Conservation (phyloP, 352 stramenopile species). For the Phytophthora vignae region DNA sequence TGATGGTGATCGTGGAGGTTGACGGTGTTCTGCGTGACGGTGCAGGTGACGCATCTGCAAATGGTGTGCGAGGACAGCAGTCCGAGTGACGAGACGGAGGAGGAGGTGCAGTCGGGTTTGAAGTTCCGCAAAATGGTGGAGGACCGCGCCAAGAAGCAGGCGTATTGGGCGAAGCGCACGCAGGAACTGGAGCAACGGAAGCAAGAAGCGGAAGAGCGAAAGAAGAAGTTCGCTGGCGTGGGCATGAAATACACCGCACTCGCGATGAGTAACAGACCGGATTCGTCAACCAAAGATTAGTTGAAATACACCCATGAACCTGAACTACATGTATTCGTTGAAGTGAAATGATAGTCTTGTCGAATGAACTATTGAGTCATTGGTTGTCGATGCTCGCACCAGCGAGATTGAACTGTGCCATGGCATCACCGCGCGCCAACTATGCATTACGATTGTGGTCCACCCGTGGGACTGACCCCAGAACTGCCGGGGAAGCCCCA, state of each 20-base stretch:
- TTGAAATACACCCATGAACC: slow-evolving; percentile 1
- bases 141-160: slow-evolving; percentile 80
- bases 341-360: neutral
- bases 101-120: slow-evolving; percentile 44
- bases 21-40: neutral
- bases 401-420: no score
- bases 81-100: slow-evolving; percentile 38
- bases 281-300: slow-evolving; percentile 26
- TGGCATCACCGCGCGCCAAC: neutral
- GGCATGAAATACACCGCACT: slow-evolving; percentile 89
- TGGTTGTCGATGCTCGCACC: neutral
- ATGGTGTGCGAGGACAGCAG: slow-evolving; percentile 73
- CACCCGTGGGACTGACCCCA: no score
- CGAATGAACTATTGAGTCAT: neutral
- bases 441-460: slow-evolving; percentile 2
- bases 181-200: slow-evolving; percentile 82
- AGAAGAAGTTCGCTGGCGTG: slow-evolving; percentile 74
- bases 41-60: slow-evolving; percentile 73
- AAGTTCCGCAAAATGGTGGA: slow-evolving; percentile 80
- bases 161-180: slow-evolving; percentile 80
- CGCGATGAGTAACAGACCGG: slow-evolving; percentile 71
- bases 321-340: no score
- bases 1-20: neutral
- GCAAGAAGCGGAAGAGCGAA: slow-evolving; percentile 76
- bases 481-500: no score